Evolutionary conservation across 208 protist species (phyloP), one percentile per base, ranked within the genome.

Genomic region (Leishmania tropica): DNA sequence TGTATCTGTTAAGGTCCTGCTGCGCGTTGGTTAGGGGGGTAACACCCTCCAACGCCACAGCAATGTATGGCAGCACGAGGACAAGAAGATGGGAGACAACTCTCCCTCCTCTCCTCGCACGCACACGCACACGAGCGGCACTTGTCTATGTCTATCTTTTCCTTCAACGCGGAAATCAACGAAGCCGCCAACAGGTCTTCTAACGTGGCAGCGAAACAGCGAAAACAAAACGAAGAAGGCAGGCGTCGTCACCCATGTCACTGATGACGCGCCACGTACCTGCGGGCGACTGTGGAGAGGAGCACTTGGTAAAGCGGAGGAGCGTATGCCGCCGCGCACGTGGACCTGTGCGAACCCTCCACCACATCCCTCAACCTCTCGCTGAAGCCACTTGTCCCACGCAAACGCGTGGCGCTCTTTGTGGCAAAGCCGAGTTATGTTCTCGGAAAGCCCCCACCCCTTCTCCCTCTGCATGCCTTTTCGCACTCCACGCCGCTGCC

Each of bases 21-120:
- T 67, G 62, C 62, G 31, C 62, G 62, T 67, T 67, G 62, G 62
- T 19, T 67, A 37, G 62, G 62, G 62, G 62, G 62, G 62, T 67
- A 67, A 67, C 31, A 40, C 62, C 62, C 62, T 67, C 62, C 62
- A 67, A 67, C 62, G 62, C 31, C 62, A 37, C 62, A 67, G 62
- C 31, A 13, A n/a, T 37, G n/a, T 67, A 31, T 67, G 62, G 62
- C 31, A 67, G n/a, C 31, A 40, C 62, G 62, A 31, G 62, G 31
- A 1, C 62, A 67, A 37, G 62, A 67, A 4, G 11, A 37, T 40
- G 31, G 13, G 28, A 24, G 56, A 21, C 62, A 19, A 40, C 31
- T 10, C 10, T 40, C 62, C 24, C 62, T 24, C 8, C 62, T n/a
- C 62, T 15, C 24, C 10, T 17, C n/a, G 15, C 31, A 40, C 31